Evolutionary conservation across 1,284 basidiomycete genomes (phyloP), one percentile per base, ranked within the genome.

Genomic region (Pholiota adiposa): DNA sequence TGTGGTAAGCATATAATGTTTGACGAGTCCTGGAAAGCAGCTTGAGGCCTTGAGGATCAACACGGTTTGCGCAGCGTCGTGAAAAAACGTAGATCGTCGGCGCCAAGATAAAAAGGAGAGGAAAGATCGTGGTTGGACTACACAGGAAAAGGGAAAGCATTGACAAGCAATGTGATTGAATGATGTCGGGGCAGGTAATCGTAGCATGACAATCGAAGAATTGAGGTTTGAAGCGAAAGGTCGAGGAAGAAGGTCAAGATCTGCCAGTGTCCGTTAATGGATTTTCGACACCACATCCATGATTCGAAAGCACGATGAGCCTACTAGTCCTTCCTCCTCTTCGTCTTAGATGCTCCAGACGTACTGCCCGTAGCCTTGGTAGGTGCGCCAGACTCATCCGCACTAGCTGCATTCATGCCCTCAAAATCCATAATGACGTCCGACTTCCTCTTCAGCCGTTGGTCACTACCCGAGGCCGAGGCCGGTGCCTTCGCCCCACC

Each of bases 251-350:
- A 34, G n/a, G 14, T 18, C 19, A 16, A n/a, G 16, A 19, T 53
- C 27, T n/a, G n/a, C n/a, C n/a, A n/a, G n/a, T n/a, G 23, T 16
- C n/a, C 21, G 14, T n/a, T n/a, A n/a, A 44, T 21, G 8, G 33
- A 38, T 14, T 7, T 23, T n/a, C 16, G 9, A 25, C 3, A n/a
- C n/a, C n/a, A n/a, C n/a, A n/a, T n/a, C n/a, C n/a, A n/a, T n/a
- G 16, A 12, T 34, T 25, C 5, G 38, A 18, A 4, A 7, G 14
- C 12, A 23, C 25, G 18, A n/a, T 5, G 29, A 14, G 19, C 14
- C 60, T 50, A 65, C 52, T 65, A 62, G 27, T 64, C 63, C 38
- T 64, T 64, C 44, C 63, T 62, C 21, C 58, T 51, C 34, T 64
- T 64, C 52, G 58, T 43, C 33, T 60, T 64, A 23, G 41, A 34